phyloP scores from a whole-genome alignment of 257 asterid species.

The Salvia hispanica region DNA sequence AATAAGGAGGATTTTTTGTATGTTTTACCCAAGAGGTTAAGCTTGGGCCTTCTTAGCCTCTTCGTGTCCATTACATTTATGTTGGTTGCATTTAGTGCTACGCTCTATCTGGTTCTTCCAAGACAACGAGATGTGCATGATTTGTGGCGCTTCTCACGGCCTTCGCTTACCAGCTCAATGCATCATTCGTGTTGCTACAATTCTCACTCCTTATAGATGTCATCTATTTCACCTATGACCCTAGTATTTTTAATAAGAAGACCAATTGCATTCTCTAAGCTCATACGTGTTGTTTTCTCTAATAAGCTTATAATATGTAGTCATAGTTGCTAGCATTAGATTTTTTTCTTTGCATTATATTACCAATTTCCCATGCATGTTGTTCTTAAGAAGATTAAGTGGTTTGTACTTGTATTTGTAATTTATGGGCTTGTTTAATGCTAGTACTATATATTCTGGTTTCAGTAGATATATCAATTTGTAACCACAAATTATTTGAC shows the following conservation, averaged over 20 bases:
- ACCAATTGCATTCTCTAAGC: too few relatives aligned
- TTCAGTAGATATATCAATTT: too few relatives aligned
- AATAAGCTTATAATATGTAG: background rate
- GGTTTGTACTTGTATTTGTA: too few relatives aligned
- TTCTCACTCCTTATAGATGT: conserved; percentile 24
- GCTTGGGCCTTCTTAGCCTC: conserved; percentile 20
- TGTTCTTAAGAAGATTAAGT: too few relatives aligned
- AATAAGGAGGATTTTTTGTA: conserved; percentile 17
- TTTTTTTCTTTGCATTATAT: too few relatives aligned
- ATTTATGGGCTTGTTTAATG: too few relatives aligned
- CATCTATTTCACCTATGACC: conserved; percentile 22
- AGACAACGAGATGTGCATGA: background rate
- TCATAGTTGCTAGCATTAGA: too few relatives aligned
- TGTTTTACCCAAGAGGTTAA: conserved; percentile 22
- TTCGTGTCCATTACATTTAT: conserved; percentile 9
- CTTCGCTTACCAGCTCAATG: background rate
- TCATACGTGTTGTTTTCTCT: background rate
- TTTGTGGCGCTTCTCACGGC: background rate
- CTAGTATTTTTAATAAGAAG: conserved; percentile 20
- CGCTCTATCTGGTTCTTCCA: background rate
- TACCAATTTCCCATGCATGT: too few relatives aligned
- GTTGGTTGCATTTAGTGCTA: conserved; percentile 1
- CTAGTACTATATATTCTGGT: too few relatives aligned
- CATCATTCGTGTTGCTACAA: conserved; percentile 17
- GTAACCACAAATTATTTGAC: too few relatives aligned